phyloP scores from a whole-genome alignment of 2,329 filamentous ascomycete species.

The Diaporthe velutina region DNA sequence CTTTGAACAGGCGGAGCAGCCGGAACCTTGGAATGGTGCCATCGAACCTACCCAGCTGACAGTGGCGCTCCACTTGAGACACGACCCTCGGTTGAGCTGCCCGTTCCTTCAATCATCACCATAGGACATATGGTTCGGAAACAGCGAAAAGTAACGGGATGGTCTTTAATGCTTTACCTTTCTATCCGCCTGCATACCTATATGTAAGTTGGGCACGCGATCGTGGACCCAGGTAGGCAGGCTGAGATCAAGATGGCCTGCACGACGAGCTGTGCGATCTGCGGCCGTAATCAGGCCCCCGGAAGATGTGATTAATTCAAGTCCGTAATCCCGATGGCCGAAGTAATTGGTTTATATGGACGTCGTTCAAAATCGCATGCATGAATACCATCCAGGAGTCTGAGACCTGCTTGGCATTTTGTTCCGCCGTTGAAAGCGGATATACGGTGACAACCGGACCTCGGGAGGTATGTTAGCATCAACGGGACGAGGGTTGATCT shows the following conservation, averaged over 20 bases:
- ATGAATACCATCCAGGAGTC: too few relatives aligned
- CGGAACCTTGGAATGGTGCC: neutral
- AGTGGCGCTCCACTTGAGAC: neutral
- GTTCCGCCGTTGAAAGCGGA: too few relatives aligned
- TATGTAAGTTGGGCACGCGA: too few relatives aligned
- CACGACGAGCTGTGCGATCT: neutral
- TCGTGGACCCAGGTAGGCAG: neutral
- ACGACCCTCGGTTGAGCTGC: neutral
- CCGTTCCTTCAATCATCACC: neutral
- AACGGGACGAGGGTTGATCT: too few relatives aligned
- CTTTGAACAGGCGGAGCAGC: neutral
- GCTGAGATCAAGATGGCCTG: neutral
- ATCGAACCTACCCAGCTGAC: neutral
- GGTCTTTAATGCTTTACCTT: too few relatives aligned
- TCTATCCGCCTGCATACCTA: neutral
- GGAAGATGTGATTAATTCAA: neutral
- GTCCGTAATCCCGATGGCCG: neutral
- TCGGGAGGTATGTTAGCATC: neutral
- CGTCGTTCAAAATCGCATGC: neutral
- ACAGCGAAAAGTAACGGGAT: neutral
- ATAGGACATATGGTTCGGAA: neutral
- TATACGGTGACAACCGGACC: neutral
- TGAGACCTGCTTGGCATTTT: too few relatives aligned
- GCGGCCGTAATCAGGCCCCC: neutral
- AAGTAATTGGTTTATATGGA: neutral